These are phyloP conservation scores for Jimgerdemannia flammicorona DNA, from an alignment of 192 early-diverging fungal genomes.

Conservation along the genomic window DNA sequence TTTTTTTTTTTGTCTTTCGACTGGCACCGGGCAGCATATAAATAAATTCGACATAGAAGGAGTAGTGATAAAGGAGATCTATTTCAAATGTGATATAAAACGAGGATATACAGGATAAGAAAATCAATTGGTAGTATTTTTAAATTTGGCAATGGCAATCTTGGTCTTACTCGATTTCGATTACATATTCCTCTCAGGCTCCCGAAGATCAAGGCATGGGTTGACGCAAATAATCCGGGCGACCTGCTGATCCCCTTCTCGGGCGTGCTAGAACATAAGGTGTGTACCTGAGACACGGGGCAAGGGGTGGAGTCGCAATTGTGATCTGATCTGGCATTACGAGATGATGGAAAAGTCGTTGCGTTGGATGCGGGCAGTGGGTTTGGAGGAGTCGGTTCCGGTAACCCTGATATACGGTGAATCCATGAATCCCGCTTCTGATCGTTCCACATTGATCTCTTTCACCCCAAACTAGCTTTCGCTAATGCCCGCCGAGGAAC, in stretches of 20 bases:
- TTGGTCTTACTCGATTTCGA: too few relatives aligned
- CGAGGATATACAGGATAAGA: too few relatives aligned
- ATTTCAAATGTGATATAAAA: too few relatives aligned
- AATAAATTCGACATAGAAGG: not conserved
- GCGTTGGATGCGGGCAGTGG: too few relatives aligned
- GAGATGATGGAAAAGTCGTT: too few relatives aligned
- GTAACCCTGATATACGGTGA: too few relatives aligned
- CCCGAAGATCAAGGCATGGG: constrained; percentile 87
- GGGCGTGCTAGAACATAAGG: constrained; percentile 71
- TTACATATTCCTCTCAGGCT: constrained; percentile 32
- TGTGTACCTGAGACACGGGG: constrained; percentile 18
- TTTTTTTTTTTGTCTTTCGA: not conserved
- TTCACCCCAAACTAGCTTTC: constrained; percentile 24
- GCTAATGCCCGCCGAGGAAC: constrained; percentile 45
- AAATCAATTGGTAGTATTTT: too few relatives aligned
- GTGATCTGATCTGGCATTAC: too few relatives aligned
- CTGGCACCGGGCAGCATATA: not conserved
- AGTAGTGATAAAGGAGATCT: not conserved
- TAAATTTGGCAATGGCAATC: too few relatives aligned
- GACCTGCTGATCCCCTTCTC: constrained; percentile 92
- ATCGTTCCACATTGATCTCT: not conserved
- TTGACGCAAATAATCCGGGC: constrained; percentile 87
- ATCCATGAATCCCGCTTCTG: too few relatives aligned
- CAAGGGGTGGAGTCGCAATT: too few relatives aligned
- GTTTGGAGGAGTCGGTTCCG: too few relatives aligned